Percentiles rank a stretch among this genome's conserved stretches.
These are phyloP conservation scores for Phytophthora palmivora DNA, from an alignment of 352 stramenopile species.

Conservation along the genomic window DNA sequence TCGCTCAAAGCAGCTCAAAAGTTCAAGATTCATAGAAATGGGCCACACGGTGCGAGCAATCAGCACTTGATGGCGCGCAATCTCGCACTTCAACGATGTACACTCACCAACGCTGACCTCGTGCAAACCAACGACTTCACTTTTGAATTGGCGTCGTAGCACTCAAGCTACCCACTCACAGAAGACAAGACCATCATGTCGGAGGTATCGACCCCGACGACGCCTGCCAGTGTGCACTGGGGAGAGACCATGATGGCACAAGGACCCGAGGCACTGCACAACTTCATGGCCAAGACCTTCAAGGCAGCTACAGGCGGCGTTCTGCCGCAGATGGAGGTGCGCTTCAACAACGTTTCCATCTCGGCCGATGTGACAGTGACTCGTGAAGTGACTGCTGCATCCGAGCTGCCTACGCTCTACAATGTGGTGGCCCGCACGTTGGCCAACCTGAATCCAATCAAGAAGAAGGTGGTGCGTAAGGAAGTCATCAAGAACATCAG, in stretches of 20 bases:
- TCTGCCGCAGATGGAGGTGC: conserved; percentile 40
- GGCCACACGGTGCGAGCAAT: conserved; percentile 10
- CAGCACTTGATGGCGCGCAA: conserved; percentile 16
- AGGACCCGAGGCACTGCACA: no score
- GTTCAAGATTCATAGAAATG: background rate
- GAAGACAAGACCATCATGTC: conserved; percentile 17
- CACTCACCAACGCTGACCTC: conserved; percentile 6
- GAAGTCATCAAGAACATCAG: conserved; percentile 43
- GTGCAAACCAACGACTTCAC: conserved; percentile 7
- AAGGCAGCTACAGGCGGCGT: conserved; percentile 24
- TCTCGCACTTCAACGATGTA: background rate
- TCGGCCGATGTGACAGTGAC: conserved; percentile 34
- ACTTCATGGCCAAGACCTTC: conserved; percentile 14
- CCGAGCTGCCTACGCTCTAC: conserved; percentile 52
- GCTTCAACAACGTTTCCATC: conserved; percentile 38
- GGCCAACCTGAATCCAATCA: conserved; percentile 22
- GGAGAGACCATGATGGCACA: conserved; percentile 29
- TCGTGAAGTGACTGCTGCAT: conserved; percentile 20
- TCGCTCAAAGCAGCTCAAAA: background rate
- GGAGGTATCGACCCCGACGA: conserved; percentile 22
- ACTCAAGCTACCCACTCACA: conserved; percentile 23
- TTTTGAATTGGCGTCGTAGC: conserved; percentile 22
- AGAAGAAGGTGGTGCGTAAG: conserved; percentile 42
- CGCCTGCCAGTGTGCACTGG: conserved; percentile 32
- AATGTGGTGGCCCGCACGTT: conserved; percentile 7